phyloP scores from a whole-genome alignment of 192 early-diverging fungal genomes.

The Martensiomyces pterosporus region DNA sequence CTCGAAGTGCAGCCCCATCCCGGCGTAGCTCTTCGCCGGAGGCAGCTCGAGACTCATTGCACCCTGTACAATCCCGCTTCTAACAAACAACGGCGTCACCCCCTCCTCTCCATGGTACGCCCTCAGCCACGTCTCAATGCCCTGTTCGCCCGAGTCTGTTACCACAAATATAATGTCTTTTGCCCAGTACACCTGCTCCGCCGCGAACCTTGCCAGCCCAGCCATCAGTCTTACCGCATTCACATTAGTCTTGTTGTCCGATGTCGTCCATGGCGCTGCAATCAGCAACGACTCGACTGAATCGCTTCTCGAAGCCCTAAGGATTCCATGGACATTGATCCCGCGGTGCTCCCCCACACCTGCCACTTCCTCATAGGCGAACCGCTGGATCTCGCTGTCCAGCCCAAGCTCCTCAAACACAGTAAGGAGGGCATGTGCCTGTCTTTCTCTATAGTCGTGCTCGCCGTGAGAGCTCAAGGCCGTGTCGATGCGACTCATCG shows the following conservation, averaged over 20 bases:
- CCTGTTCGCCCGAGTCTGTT: constrained; percentile 68
- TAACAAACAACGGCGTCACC: constrained; percentile 19
- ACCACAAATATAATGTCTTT: constrained; percentile 90
- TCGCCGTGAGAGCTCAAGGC: constrained; percentile 1
- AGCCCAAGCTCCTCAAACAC: constrained; percentile 32
- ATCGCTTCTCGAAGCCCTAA: constrained; percentile 77
- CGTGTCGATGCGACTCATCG: constrained; percentile 17
- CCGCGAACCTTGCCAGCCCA: constrained; percentile 33
- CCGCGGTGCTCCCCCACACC: constrained; percentile 39
- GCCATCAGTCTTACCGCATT: constrained; percentile 35
- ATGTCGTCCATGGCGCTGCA: constrained; percentile 74
- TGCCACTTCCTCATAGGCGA: constrained; percentile 25
- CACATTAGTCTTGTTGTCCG: constrained; percentile 47
- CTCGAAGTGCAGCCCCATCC: constrained; percentile 73
- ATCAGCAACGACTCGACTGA: constrained; percentile 86
- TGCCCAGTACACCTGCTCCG: constrained; percentile 77
- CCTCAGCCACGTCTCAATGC: constrained; percentile 82
- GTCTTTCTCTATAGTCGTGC: constrained; percentile 3
- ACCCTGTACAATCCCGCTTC: constrained; percentile 80
- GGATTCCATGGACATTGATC: constrained; percentile 76
- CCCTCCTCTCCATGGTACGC: constrained; percentile 74
- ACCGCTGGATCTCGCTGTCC: constrained; percentile 38
- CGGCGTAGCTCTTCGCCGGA: constrained; percentile 51
- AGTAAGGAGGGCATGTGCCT: constrained; percentile 7
- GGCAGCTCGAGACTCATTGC: constrained; percentile 85